Percentiles rank a stretch among this genome's conserved stretches.
These are phyloP conservation scores for Porcisia hertigi DNA, from an alignment of 208 protist species.

Conservation along the genomic window DNA sequence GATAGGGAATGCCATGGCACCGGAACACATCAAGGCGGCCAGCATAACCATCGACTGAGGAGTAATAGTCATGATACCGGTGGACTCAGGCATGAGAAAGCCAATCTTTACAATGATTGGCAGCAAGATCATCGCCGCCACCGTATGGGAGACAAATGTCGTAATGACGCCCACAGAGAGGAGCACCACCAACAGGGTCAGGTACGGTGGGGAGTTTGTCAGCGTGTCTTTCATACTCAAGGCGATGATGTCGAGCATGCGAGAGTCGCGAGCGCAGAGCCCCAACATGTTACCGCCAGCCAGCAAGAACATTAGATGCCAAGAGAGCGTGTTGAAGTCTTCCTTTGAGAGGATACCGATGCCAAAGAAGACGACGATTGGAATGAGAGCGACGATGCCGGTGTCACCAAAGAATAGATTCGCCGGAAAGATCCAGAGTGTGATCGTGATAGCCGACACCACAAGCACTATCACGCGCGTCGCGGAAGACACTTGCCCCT, in stretches of 20 bases:
- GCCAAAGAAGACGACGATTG: constrained; percentile 93
- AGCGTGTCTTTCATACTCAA: constrained; percentile 66
- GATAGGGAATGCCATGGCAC: constrained; percentile 94
- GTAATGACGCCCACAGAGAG: constrained; percentile 76
- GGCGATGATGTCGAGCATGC: constrained; percentile 86
- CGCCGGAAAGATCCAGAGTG: constrained; percentile 83
- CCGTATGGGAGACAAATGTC: constrained; percentile 94
- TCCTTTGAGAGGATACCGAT: constrained; percentile 90
- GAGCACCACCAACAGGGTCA: constrained; percentile 68
- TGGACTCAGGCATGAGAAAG: constrained; percentile 63
- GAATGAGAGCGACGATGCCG: constrained; percentile 92
- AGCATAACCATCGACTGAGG: constrained; percentile 84
- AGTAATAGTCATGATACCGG: constrained; percentile 60
- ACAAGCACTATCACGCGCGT: constrained; percentile 68
- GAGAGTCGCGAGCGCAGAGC: constrained; percentile 82
- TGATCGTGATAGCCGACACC: constrained; percentile 77
- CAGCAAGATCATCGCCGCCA: constrained; percentile 92
- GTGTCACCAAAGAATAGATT: constrained; percentile 91
- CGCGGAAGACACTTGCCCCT: constrained; percentile 47
- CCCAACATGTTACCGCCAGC: constrained; percentile 94
- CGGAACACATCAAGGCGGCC: constrained; percentile 89
- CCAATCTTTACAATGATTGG: constrained; percentile 93
- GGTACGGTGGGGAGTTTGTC: constrained; percentile 54
- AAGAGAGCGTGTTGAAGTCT: constrained; percentile 92
- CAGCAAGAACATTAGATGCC: constrained; percentile 94